phyloP scores from a whole-genome alignment of 2,329 filamentous ascomycete species.

The Rugonectria rugulosa region DNA sequence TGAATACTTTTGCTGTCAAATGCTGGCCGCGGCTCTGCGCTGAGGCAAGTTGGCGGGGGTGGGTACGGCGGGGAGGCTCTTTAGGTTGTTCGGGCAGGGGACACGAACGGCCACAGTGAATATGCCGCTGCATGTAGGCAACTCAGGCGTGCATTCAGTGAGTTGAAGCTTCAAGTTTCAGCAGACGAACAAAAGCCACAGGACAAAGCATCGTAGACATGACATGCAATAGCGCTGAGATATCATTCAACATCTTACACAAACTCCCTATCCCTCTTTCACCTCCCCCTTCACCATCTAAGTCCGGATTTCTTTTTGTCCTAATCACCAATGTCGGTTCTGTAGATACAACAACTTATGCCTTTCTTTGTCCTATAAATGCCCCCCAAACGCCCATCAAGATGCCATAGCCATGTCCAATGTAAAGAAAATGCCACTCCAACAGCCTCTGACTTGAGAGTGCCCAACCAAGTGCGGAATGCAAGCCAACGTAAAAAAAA shows the following conservation, averaged over 20 bases:
- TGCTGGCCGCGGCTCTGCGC: no score
- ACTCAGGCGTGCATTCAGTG: no score
- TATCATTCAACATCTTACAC: not conserved
- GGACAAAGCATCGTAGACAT: not conserved
- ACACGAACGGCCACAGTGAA: no score
- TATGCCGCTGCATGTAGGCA: no score
- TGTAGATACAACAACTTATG: slow-evolving; percentile 13
- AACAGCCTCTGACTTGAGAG: slow-evolving; percentile 6
- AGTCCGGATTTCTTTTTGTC: slow-evolving; percentile 12
- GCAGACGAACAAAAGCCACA: not conserved
- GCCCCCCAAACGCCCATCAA: slow-evolving; percentile 16
- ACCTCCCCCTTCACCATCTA: not conserved
- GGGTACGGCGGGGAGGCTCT: no score
- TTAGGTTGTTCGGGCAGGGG: no score
- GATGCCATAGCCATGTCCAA: slow-evolving; percentile 2
- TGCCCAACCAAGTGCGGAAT: slow-evolving; percentile 8
- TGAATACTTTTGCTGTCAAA: no score
- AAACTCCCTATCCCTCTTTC: not conserved
- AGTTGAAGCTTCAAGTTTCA: no score
- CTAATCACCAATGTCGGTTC: slow-evolving; percentile 13
- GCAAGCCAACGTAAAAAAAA: slow-evolving; percentile 17
- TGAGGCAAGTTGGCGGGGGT: no score
- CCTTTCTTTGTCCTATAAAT: slow-evolving; percentile 11
- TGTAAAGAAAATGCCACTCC: slow-evolving; percentile 13
- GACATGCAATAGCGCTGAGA: slow-evolving; percentile 2